A percentile compares a stretch with the other conserved stretches of the same genome.
Conservation (phyloP, 768 basidiomycete genomes). For the Russula brevipes region DNA sequence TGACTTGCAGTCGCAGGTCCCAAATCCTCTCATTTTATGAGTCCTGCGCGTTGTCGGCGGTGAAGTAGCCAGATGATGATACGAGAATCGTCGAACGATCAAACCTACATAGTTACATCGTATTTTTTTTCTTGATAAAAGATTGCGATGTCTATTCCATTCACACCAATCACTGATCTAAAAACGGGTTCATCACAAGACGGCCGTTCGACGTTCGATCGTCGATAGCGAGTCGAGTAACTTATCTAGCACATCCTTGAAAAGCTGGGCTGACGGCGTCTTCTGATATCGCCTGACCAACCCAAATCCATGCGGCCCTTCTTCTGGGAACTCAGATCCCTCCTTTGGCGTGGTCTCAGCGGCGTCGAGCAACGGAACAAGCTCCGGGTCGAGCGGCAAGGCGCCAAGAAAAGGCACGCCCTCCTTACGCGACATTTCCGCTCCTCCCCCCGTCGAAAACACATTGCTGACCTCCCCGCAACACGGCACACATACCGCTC, state of each 20-base stretch:
- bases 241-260: constrained; percentile 42
- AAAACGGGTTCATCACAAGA: background rate
- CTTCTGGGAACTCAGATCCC: constrained; percentile 23
- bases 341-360: constrained; percentile 33
- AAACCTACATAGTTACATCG: too few relatives aligned
- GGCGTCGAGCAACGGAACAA: constrained; percentile 81
- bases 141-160: constrained; percentile 30
- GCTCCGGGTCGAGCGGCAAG: constrained; percentile 88
- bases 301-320: constrained; percentile 23
- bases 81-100: background rate
- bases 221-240: constrained; percentile 34
- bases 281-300: constrained; percentile 56
- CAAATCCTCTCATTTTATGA: constrained; percentile 90
- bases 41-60: constrained; percentile 89
- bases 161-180: too few relatives aligned
- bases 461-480: constrained; percentile 94
- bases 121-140: constrained; percentile 32
- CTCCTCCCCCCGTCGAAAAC: constrained; percentile 91
- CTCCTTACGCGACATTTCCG: constrained; percentile 67
- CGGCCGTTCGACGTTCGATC: background rate
- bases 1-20: constrained; percentile 90
- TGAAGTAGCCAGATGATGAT: constrained; percentile 63
- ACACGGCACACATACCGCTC: constrained; percentile 94
- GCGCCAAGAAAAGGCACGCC: constrained; percentile 75
- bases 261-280: constrained; percentile 47